Conservation (phyloP, 345 rosid genomes). For the Pugionium dolabratum region DNA sequence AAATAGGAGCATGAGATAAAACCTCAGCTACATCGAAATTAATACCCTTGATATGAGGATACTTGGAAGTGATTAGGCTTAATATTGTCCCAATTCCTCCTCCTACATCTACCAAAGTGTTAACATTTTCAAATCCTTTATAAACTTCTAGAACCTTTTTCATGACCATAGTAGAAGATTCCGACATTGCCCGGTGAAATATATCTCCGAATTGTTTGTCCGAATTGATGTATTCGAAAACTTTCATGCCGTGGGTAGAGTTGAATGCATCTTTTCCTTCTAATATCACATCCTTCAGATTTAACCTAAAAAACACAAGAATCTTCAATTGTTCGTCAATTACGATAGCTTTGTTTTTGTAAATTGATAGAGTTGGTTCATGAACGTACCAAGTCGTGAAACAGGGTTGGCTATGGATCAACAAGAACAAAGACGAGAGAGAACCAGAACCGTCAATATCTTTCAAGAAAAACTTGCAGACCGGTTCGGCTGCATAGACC, state of each 20-base stretch:
- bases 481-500: slow-evolving; percentile 37
- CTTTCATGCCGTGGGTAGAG: slow-evolving; percentile 51
- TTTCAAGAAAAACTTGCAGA: slow-evolving; percentile 35
- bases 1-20: slow-evolving; percentile 39
- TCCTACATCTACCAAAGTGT: slow-evolving; percentile 60
- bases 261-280: slow-evolving; percentile 60
- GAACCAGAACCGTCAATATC: slow-evolving; percentile 36
- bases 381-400: slow-evolving; percentile 36
- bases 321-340: too few species aligned
- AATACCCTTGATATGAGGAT: slow-evolving; percentile 51
- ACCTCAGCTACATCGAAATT: slow-evolving; percentile 48
- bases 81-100: slow-evolving; percentile 58
- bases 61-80: slow-evolving; percentile 47
- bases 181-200: slow-evolving; percentile 55
- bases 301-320: too few species aligned
- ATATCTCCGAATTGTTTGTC: slow-evolving; percentile 47
- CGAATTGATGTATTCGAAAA: slow-evolving; percentile 48
- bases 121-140: slow-evolving; percentile 53
- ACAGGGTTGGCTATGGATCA: slow-evolving; percentile 24
- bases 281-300: slow-evolving; percentile 50
- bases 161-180: slow-evolving; percentile 43
- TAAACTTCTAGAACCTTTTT: slow-evolving; percentile 52
- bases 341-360: too few species aligned
- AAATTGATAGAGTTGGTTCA: too few species aligned
- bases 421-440: slow-evolving; percentile 27